Conservation (phyloP, 2,329 filamentous ascomycete species). For the Byssoonygena ceratinophila region DNA sequence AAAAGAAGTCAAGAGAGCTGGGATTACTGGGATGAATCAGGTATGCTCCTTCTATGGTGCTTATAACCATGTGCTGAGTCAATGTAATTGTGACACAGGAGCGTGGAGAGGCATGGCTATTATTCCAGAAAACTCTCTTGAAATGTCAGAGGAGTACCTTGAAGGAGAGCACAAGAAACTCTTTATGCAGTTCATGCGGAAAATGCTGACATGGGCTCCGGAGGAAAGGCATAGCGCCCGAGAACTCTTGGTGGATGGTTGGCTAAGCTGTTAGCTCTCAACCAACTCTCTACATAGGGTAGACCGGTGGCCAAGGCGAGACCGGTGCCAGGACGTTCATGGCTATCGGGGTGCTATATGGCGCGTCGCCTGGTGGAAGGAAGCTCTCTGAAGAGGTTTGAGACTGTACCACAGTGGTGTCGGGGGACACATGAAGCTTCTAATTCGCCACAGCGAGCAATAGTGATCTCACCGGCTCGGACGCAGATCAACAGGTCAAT, state of each 20-base stretch:
- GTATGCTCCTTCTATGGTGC: background rate
- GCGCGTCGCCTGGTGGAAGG: conserved; percentile 15
- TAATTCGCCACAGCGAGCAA: conserved; percentile 9
- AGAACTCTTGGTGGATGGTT: background rate
- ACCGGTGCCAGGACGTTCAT: no score
- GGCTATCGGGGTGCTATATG: no score
- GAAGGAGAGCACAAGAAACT: conserved; percentile 14
- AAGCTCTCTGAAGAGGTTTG: conserved; percentile 18
- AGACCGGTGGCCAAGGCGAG: no score
- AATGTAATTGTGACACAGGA: background rate
- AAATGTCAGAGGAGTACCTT: conserved; percentile 14
- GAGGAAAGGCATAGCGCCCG: background rate
- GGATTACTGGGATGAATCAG: background rate
- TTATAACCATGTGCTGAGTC: background rate
- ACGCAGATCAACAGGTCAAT: conserved; percentile 17
- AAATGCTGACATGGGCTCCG: conserved; percentile 18
- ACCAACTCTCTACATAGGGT: no score
- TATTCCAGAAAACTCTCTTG: conserved; percentile 12
- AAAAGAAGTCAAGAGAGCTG: conserved; percentile 19
- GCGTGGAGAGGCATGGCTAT: conserved; percentile 1
- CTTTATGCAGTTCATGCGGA: conserved; percentile 18
- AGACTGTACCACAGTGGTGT: conserved; percentile 16
- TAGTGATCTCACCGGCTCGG: conserved; percentile 13
- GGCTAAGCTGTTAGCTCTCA: no score
- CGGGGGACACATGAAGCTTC: conserved; percentile 12